phyloP scores from a whole-genome alignment of 2,329 filamentous ascomycete species.

The Clarireedia homoeocarpa region DNA sequence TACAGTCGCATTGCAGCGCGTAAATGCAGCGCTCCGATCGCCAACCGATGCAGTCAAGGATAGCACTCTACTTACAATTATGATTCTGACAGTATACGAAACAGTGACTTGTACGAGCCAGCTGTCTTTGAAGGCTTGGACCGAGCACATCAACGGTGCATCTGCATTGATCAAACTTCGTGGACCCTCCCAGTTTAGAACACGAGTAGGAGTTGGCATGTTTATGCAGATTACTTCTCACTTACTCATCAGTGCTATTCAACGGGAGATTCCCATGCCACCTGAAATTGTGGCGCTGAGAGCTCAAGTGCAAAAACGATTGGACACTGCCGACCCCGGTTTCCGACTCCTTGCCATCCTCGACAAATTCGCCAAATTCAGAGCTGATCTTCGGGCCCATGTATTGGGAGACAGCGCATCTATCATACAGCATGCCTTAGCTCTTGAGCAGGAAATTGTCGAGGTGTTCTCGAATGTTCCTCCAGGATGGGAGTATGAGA shows the following conservation, averaged over 20 bases:
- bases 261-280: slow-evolving; percentile 42
- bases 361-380: slow-evolving; percentile 14
- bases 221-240: slow-evolving; percentile 46
- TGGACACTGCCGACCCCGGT: slow-evolving; percentile 31
- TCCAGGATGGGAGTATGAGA: slow-evolving; percentile 15
- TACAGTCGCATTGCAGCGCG: slow-evolving; percentile 39
- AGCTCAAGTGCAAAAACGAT: slow-evolving; percentile 31
- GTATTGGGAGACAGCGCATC: background rate
- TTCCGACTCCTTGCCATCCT: slow-evolving; percentile 39
- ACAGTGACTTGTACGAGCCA: slow-evolving; percentile 37
- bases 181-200: slow-evolving; percentile 39
- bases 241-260: slow-evolving; percentile 43
- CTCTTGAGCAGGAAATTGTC: slow-evolving; percentile 10
- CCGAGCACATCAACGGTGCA: slow-evolving; percentile 47
- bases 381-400: slow-evolving; percentile 9
- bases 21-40: slow-evolving; percentile 40
- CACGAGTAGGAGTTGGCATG: slow-evolving; percentile 40
- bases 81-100: slow-evolving; percentile 46
- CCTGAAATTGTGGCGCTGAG: slow-evolving; percentile 39
- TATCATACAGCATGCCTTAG: slow-evolving; percentile 9
- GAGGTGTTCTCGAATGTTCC: slow-evolving; percentile 11
- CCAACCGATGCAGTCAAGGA: slow-evolving; percentile 40
- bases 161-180: slow-evolving; percentile 41
- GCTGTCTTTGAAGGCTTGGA: slow-evolving; percentile 42
- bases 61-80: slow-evolving; percentile 44